These are phyloP conservation scores for Allodekkera sacchari DNA, from an alignment of 805 yeast genomes.

Conservation along the genomic window DNA sequence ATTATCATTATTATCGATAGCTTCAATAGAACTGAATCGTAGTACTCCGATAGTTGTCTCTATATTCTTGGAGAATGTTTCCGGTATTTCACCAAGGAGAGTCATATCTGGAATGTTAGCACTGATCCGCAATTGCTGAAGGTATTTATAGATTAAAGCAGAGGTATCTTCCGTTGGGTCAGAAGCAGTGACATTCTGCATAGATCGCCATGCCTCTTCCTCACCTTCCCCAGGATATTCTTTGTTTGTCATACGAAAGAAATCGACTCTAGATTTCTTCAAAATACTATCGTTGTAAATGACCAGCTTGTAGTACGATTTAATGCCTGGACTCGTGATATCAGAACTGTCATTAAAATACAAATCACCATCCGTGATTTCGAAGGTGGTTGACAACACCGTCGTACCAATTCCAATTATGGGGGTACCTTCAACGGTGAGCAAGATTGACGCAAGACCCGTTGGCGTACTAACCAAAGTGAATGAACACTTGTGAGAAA, in stretches of 20 bases:
- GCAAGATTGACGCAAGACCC: constrained; percentile 9
- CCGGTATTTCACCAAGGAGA: constrained; percentile 9
- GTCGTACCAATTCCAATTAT: constrained; percentile 10
- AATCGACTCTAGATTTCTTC: constrained; percentile 9
- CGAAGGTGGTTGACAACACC: constrained; percentile 4
- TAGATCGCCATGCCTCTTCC: constrained; percentile 16
- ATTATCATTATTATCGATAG: too few relatives aligned
- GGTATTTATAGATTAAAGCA: constrained; percentile 10
- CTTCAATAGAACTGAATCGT: constrained; percentile 10
- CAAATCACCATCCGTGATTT: constrained; percentile 6
- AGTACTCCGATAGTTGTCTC: constrained; percentile 15
- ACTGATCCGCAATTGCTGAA: constrained; percentile 10
- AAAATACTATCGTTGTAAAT: constrained; percentile 5
- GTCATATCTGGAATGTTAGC: constrained; percentile 19
- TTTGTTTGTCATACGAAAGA: constrained; percentile 7
- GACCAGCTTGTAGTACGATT: constrained; percentile 5
- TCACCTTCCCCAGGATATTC: constrained; percentile 8
- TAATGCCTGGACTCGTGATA: constrained; percentile 4
- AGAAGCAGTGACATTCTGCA: constrained; percentile 7
- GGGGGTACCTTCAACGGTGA: constrained; percentile 9
- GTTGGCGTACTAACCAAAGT: constrained; percentile 7
- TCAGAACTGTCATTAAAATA: constrained; percentile 11
- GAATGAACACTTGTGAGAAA: constrained; percentile 9
- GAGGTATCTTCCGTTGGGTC: constrained; percentile 8
- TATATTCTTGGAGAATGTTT: constrained; percentile 7